Evolutionary conservation across 768 basidiomycete genomes (phyloP).

Genomic region (Suillus fuscotomentosus): DNA sequence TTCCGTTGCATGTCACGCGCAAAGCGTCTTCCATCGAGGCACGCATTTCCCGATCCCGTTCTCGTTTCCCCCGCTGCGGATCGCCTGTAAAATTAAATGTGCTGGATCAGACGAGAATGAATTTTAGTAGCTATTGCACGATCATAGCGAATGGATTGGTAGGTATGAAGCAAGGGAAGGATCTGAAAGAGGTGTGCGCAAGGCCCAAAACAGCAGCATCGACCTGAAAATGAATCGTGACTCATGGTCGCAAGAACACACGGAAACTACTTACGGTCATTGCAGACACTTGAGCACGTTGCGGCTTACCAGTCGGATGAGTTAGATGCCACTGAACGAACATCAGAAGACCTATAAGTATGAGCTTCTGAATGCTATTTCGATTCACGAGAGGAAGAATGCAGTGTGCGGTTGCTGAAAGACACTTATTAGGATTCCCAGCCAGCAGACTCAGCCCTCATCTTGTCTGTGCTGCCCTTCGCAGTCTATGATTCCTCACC

Average conservation of each 20-base stretch:
- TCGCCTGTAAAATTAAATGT: constrained; percentile 60
- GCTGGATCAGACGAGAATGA: constrained; percentile 49
- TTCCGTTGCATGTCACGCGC: constrained; percentile 18
- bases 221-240: constrained; percentile 23
- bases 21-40: constrained; percentile 43
- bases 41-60: constrained; percentile 45
- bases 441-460: constrained; percentile 43
- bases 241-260: background rate
- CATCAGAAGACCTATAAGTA: constrained; percentile 34
- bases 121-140: constrained; percentile 51
- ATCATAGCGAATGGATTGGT: constrained; percentile 47
- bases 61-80: constrained; percentile 44
- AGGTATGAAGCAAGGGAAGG: constrained; percentile 44
- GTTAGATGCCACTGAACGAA: background rate
- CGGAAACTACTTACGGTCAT: constrained; percentile 41
- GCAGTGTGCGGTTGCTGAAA: background rate
- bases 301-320: constrained; percentile 34
- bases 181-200: constrained; percentile 37
- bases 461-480: constrained; percentile 42
- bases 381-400: constrained; percentile 7
- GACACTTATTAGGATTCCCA: constrained; percentile 47
- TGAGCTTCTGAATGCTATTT: constrained; percentile 43
- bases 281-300: constrained; percentile 54
- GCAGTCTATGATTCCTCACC: constrained; percentile 45
- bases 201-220: constrained; percentile 39